Evolutionary conservation across 352 stramenopile genomes (phyloP), one percentile per base, ranked within the genome.

Genomic region (Phytophthora aleatoria): DNA sequence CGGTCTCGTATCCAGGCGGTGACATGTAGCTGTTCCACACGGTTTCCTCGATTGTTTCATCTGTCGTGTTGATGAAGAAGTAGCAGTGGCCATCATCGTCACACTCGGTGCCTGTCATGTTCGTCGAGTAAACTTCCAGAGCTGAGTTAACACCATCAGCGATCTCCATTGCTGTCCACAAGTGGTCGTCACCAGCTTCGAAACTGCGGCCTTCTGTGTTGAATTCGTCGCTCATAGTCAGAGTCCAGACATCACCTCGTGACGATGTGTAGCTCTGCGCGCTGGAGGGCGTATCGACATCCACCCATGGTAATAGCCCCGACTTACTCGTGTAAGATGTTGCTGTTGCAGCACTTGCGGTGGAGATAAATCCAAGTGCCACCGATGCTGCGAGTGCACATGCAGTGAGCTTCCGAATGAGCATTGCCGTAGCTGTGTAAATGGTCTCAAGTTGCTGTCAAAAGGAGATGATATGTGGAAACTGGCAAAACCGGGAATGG

Each of bases 201-300:
- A 99, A 98, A 26, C 63, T 86, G 27, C 96, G 83, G 39, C 82
- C 79, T 2, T 84, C 72, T 28, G 78, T 82, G 66, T 98, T 89
- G 73, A 98, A 98, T 71, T 98, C 94, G 73, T 98, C 94, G 41
- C 87, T 97, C 87, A 97, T 97, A n/a, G 94, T 81, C 0, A 96
- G 64, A 10, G 85, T 53, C 75, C 79, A 89, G 9, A 24, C 60
- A 6, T 80, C 61, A 4, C 79, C 81, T 38, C 79, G 74, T 2
- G 60, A 63, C 31, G 31, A 36, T 36, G 31, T 36, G 31, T 36
- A 36, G 31, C 11, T 36, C 9, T 36, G 31, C 9, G 31, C 31
- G 31, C 31, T 36, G 8, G 31, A 28, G 5, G 79, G 79, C 24
- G 79, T 89, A 15, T 65, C 31, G 31, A 75, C 66, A 57, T 91